Percentiles rank a stretch among this genome's conserved stretches.
phyloP scores from a whole-genome alignment of 148 eudicot species.

The Drosera capensis region DNA sequence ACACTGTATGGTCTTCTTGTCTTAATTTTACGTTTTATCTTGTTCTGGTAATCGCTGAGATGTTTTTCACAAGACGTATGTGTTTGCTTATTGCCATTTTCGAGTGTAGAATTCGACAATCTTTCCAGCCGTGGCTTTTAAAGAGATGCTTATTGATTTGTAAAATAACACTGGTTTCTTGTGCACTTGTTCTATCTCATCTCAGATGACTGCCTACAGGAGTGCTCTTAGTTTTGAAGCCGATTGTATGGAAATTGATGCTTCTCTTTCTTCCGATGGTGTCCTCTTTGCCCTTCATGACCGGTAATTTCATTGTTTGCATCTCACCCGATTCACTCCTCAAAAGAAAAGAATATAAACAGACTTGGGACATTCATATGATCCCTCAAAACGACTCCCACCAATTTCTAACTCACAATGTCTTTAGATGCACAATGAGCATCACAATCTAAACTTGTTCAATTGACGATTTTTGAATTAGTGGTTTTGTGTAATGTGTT shows the following conservation, averaged over 20 bases:
- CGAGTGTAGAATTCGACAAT: neutral
- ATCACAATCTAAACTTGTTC: too few species aligned
- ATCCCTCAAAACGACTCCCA: too few species aligned
- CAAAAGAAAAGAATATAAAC: too few species aligned
- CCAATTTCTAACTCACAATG: too few species aligned
- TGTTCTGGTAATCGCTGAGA: too few species aligned
- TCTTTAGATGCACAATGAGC: too few species aligned
- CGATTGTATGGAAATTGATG: constrained; percentile 95
- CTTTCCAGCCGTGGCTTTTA: neutral
- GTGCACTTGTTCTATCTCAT: constrained; percentile 7
- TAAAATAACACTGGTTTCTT: constrained; percentile 6
- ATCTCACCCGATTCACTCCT: too few species aligned
- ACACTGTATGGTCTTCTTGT: constrained; percentile 51
- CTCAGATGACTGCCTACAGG: constrained; percentile 68
- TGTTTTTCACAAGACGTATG: neutral
- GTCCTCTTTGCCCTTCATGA: constrained; percentile 88
- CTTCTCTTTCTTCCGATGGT: constrained; percentile 90
- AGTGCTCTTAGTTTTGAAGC: constrained; percentile 53
- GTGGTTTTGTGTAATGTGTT: too few species aligned
- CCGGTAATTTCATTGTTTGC: constrained; percentile 29
- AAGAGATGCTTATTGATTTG: neutral
- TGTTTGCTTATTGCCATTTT: neutral
- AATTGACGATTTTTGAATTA: too few species aligned
- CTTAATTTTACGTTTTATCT: neutral
- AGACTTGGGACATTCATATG: too few species aligned